These are phyloP conservation scores for Gossypium mustelinum DNA, from an alignment of 345 rosid genomes.

Conservation along the genomic window DNA sequence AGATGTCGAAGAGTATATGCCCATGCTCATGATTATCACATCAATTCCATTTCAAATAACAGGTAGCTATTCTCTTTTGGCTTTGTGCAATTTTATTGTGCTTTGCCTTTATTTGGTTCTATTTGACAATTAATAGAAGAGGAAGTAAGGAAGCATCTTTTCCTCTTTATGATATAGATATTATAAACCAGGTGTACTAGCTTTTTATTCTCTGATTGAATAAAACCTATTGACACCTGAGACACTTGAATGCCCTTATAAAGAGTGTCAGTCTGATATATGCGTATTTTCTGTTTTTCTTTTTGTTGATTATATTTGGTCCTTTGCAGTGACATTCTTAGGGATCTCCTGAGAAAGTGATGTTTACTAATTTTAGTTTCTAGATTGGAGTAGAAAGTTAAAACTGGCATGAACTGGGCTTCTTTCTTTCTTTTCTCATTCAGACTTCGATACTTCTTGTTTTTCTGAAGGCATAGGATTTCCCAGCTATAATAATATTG, in stretches of 20 bases:
- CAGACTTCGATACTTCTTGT: not conserved
- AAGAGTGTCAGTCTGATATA: not conserved
- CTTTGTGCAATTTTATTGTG: not conserved
- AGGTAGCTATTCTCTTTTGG: constrained; percentile 43
- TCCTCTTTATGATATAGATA: not conserved
- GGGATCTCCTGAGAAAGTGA: not conserved
- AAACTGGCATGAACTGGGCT: not conserved
- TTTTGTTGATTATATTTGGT: not conserved
- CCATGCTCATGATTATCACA: constrained; percentile 99
- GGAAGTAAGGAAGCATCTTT: not conserved
- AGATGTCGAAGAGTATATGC: constrained; percentile 95
- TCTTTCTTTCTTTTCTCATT: not conserved
- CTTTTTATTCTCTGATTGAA: not conserved
- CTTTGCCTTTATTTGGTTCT: not conserved
- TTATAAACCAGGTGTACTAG: not conserved
- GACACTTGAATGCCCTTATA: not conserved
- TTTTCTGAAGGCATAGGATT: not conserved
- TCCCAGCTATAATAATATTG: not conserved
- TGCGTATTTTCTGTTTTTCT: not conserved
- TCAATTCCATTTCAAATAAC: constrained; percentile 93
- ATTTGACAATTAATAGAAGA: not conserved
- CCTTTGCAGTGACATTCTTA: not conserved
- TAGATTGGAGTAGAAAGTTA: not conserved
- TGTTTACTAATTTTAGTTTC: not conserved
- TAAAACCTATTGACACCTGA: not conserved